Conservation (phyloP, 495 filamentous ascomycete genomes). For the Trichoderma gamsii region DNA sequence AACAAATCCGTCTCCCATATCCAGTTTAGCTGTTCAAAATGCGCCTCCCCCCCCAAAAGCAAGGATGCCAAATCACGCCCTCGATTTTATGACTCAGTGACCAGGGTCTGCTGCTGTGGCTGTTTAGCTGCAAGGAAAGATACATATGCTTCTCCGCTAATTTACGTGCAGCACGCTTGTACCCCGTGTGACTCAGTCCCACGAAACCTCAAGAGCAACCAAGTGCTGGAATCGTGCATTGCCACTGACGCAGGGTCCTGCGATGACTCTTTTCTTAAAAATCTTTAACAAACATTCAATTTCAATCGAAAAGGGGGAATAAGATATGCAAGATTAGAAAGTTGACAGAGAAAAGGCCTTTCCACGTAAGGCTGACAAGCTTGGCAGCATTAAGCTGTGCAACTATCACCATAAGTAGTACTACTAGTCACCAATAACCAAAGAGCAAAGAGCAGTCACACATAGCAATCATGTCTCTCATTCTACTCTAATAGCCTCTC, state of each 20-base stretch:
- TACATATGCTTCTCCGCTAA: not conserved
- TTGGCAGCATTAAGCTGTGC: not conserved
- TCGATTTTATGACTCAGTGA: not conserved
- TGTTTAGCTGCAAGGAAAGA: not conserved
- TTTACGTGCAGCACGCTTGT: too few species aligned
- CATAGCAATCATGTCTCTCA: not conserved
- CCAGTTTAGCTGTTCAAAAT: not conserved
- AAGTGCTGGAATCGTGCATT: conserved; percentile 2
- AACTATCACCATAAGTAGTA: not conserved
- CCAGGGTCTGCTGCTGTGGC: too few species aligned
- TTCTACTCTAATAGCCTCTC: conserved; percentile 9
- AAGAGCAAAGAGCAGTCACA: not conserved
- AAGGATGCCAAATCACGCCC: not conserved
- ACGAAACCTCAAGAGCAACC: not conserved
- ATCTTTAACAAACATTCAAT: not conserved
- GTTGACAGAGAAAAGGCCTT: not conserved
- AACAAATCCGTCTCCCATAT: not conserved
- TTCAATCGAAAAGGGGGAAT: not conserved
- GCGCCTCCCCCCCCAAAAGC: not conserved
- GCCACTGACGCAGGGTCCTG: not conserved
- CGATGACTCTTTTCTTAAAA: not conserved
- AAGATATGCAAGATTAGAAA: not conserved
- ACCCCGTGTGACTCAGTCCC: not conserved
- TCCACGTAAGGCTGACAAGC: not conserved
- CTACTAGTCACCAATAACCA: not conserved